Evolutionary conservation across 805 yeast species (phyloP).

Genomic region (Groenewaldozyma salmanticensis): DNA sequence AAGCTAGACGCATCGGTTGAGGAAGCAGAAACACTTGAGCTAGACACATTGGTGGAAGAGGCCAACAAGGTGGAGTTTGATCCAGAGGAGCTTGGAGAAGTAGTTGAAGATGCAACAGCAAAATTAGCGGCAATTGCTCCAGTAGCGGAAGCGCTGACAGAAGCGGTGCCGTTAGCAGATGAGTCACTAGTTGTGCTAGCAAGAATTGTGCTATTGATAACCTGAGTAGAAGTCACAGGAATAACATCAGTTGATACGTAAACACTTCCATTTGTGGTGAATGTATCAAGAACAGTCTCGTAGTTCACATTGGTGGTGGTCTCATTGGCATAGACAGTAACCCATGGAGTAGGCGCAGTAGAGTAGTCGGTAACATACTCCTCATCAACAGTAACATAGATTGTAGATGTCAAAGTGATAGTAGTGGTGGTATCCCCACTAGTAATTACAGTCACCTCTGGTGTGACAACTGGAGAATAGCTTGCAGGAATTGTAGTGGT

Average conservation of each 20-base stretch:
- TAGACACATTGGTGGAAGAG: background rate
- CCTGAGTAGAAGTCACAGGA: slow-evolving; percentile 1
- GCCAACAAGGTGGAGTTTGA: slow-evolving; percentile 1
- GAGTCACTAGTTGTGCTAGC: slow-evolving; percentile 3
- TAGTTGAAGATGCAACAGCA: too few relatives aligned
- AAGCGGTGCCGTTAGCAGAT: background rate
- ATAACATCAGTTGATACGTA: background rate
- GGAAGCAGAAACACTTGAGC: background rate
- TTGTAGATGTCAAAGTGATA: slow-evolving; percentile 3
- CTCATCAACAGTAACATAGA: slow-evolving; percentile 1
- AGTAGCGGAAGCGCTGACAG: slow-evolving; percentile 3
- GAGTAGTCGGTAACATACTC: slow-evolving; percentile 1
- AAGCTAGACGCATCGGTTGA: slow-evolving; percentile 3
- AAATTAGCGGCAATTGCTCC: slow-evolving; percentile 2
- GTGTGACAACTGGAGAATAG: slow-evolving; percentile 5
- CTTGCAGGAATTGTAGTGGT: slow-evolving; percentile 4
- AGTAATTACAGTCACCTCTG: slow-evolving; percentile 1
- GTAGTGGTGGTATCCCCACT: slow-evolving; percentile 4
- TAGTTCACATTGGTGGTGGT: slow-evolving; percentile 6
- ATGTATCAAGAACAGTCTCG: slow-evolving; percentile 6
- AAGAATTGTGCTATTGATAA: background rate
- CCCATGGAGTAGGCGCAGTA: slow-evolving; percentile 7
- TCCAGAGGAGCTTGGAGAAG: slow-evolving; percentile 1
- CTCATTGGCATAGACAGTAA: slow-evolving; percentile 10
- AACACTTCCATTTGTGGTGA: slow-evolving; percentile 10